phyloP scores from a whole-genome alignment of 169 alveolate genomes.

The Plasmodium sp. region DNA sequence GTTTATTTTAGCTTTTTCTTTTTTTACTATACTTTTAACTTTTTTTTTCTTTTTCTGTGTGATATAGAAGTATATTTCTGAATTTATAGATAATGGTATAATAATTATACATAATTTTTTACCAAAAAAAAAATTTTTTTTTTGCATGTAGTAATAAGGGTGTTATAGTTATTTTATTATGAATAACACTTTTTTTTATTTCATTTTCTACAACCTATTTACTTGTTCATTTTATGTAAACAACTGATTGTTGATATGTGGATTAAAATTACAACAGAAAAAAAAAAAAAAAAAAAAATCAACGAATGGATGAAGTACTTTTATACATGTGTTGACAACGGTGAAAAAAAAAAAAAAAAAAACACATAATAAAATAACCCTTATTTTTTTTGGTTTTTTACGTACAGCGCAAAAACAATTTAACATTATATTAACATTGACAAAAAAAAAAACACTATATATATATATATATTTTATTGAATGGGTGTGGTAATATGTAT shows the following conservation, averaged over 20 bases:
- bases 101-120: background rate
- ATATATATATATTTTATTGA: background rate
- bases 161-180: background rate
- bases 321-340: background rate
- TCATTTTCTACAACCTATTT: background rate
- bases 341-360: background rate
- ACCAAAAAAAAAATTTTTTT: background rate
- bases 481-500: background rate
- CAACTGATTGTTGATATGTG: background rate
- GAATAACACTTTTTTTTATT: background rate
- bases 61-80: background rate
- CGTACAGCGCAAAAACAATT: background rate
- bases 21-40: background rate
- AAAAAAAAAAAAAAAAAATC: background rate
- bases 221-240: background rate
- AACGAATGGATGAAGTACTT: background rate
- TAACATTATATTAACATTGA: background rate
- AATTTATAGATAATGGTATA: background rate
- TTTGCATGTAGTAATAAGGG: background rate
- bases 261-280: background rate
- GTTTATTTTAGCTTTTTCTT: background rate
- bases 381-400: background rate
- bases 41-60: background rate
- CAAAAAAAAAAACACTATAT: background rate
- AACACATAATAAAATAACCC: background rate